phyloP scores from a whole-genome alignment of 2,329 filamentous ascomycete species.

The Cladophialophora carrionii region DNA sequence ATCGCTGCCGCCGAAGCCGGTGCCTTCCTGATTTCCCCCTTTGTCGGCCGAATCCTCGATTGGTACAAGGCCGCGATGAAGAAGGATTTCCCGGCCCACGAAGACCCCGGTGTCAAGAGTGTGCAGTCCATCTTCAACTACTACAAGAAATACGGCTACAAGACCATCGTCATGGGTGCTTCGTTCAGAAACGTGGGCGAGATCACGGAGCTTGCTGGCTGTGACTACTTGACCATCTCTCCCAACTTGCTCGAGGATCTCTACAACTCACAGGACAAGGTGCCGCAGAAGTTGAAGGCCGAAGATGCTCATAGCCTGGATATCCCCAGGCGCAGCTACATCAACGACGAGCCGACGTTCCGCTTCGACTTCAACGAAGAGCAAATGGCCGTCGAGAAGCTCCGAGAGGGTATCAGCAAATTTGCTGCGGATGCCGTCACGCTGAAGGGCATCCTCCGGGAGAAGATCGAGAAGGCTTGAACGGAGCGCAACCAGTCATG shows the following conservation, averaged over 20 bases:
- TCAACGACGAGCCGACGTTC: slow-evolving; percentile 86
- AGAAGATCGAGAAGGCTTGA: slow-evolving; percentile 68
- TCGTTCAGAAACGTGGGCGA: slow-evolving; percentile 96
- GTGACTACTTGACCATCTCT: slow-evolving; percentile 98
- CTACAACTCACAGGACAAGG: slow-evolving; percentile 75
- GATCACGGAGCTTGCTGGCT: slow-evolving; percentile 97
- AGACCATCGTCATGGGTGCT: slow-evolving; percentile 99
- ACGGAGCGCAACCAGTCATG: neutral
- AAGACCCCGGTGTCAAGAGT: slow-evolving; percentile 94
- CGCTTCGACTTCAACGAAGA: slow-evolving; percentile 99
- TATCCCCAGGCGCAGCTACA: slow-evolving; percentile 87
- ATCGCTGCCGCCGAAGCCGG: slow-evolving; percentile 93
- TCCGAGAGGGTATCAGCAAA: slow-evolving; percentile 98
- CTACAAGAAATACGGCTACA: slow-evolving; percentile 99
- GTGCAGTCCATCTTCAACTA: slow-evolving; percentile 98
- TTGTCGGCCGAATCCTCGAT: slow-evolving; percentile 98
- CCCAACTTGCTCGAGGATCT: slow-evolving; percentile 94
- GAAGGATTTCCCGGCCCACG: slow-evolving; percentile 86
- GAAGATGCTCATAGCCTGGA: slow-evolving; percentile 66
- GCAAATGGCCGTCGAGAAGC: slow-evolving; percentile 98
- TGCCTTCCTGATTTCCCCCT: slow-evolving; percentile 97
- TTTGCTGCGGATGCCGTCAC: slow-evolving; percentile 95
- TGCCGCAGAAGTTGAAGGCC: slow-evolving; percentile 92
- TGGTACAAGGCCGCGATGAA: slow-evolving; percentile 98
- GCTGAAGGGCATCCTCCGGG: slow-evolving; percentile 86